These are phyloP conservation scores for Isabelozyma heimii DNA, from an alignment of 805 yeast species.

Conservation along the genomic window DNA sequence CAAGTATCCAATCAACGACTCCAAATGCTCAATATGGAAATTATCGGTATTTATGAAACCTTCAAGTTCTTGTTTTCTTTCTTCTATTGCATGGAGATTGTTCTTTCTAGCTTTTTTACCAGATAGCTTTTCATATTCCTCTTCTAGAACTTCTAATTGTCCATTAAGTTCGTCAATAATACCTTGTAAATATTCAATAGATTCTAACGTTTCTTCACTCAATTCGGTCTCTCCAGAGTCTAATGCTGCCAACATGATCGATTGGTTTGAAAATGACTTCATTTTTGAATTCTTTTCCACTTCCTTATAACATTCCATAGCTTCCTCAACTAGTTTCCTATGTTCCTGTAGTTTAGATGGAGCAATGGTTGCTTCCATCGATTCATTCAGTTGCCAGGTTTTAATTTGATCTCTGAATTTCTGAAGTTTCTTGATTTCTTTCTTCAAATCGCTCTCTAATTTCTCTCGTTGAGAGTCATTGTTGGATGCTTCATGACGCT, in stretches of 20 bases:
- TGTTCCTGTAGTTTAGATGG: slow-evolving; percentile 32
- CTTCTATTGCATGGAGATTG: slow-evolving; percentile 31
- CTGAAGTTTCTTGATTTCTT: slow-evolving; percentile 45
- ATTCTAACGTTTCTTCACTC: slow-evolving; percentile 32
- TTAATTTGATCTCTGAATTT: slow-evolving; percentile 46
- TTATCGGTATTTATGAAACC: slow-evolving; percentile 25
- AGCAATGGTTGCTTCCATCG: slow-evolving; percentile 22
- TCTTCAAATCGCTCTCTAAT: slow-evolving; percentile 42
- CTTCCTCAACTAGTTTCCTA: slow-evolving; percentile 40
- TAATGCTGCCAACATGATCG: slow-evolving; percentile 42
- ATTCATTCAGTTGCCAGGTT: slow-evolving; percentile 41
- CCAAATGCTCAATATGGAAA: slow-evolving; percentile 37
- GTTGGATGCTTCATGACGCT: slow-evolving; percentile 38
- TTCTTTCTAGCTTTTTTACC: slow-evolving; percentile 39
- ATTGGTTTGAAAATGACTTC: slow-evolving; percentile 44
- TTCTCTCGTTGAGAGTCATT: slow-evolving; percentile 44
- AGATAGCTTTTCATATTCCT: slow-evolving; percentile 38
- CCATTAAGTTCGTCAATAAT: slow-evolving; percentile 28
- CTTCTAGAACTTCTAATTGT: slow-evolving; percentile 35
- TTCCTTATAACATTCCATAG: slow-evolving; percentile 45
- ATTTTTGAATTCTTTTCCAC: slow-evolving; percentile 42
- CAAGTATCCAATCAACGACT: slow-evolving; percentile 26
- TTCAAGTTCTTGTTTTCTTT: slow-evolving; percentile 40
- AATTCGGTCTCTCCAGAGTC: slow-evolving; percentile 26
- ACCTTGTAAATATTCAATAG: slow-evolving; percentile 29